Base-by-base conservation (phyloP, 176 grass and related monocot genomes). In the Metroxylon sagu region DNA sequence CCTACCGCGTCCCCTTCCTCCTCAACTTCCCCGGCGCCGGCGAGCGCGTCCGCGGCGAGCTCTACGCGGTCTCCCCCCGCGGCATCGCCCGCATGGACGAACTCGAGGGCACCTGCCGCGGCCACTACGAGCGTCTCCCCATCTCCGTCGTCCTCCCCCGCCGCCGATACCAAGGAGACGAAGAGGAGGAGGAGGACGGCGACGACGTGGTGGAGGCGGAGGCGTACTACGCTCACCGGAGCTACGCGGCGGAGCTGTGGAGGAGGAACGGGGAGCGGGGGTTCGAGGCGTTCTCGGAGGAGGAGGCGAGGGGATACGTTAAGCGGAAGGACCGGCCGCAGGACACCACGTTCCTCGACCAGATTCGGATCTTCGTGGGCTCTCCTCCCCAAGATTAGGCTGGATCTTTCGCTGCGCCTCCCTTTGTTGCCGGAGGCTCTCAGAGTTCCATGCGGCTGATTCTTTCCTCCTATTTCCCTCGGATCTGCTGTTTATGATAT, bases 1-100 rank as follows among this genome's bases (percentile, higher is more conserved):
- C 85, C 3, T 95, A 95, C 85, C 85, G 82, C 76, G 90, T 95
- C 39, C 90, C 85, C 6, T 95, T 95, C 79, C 90, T 95, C 19
- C 85, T 95, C 63, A 81, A 95, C 82, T 75, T 85, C 5, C 75
- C 67, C 3, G 79, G 74, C 3, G 39, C 75, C 17, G 69, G 71
- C 3, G 63, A 89, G 31, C 85, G 78, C 23, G 85, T 95, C 12
- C 18, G 55, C 0, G 85, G 90, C 2, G 90, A 95, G 77, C 74
- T 84, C 29, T 95, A 89, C 74, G 60, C 77, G 14, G 83, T 89
- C 4, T 78, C 85, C 16, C 1, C 74, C 3, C 54, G 60, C 2
- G 90, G 69, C 1, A 75, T 95, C n/a, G 79, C 71, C 0, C 64
- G 83, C 3, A 80, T 95, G 2, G 85, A 95, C 83, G 85, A 95